A percentile compares a stretch with the other conserved stretches of the same genome.
Evolutionary conservation across 1,284 basidiomycete genomes (phyloP).

Genomic region (Papiliotrema laurentii): DNA sequence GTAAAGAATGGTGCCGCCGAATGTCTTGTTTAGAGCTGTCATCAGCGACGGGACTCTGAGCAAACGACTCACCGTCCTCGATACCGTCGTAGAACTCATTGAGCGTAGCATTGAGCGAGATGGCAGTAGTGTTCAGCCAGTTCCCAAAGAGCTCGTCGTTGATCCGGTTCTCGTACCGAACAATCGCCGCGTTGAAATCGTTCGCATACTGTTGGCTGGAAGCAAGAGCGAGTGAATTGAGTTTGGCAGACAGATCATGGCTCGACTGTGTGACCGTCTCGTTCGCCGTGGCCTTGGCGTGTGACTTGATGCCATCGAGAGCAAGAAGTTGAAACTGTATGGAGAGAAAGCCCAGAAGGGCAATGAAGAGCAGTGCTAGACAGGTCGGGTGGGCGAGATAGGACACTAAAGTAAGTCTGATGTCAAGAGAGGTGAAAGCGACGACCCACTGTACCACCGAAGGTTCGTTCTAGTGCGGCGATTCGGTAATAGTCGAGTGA

Average conservation of each 20-base stretch:
- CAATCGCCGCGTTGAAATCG: constrained; percentile 67
- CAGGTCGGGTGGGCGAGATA: constrained; percentile 89
- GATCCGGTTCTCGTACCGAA: constrained; percentile 64
- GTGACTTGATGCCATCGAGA: constrained; percentile 62
- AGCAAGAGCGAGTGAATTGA: constrained; percentile 75
- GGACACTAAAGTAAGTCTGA: constrained; percentile 51
- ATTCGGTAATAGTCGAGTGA: constrained; percentile 17
- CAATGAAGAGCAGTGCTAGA: constrained; percentile 81
- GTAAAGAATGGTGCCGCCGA: constrained; percentile 76
- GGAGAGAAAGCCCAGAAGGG: constrained; percentile 82
- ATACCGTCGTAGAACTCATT: constrained; percentile 52
- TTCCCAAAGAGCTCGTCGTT: constrained; percentile 77
- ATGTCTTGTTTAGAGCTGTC: constrained; percentile 59
- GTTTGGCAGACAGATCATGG: constrained; percentile 63
- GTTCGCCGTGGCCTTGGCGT: constrained; percentile 59
- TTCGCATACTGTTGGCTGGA: constrained; percentile 72
- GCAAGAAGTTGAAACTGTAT: constrained; percentile 79
- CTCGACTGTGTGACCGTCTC: constrained; percentile 64
- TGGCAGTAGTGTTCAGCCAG: constrained; percentile 90
- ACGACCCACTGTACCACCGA: constrained; percentile 45
- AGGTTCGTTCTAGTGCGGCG: constrained; percentile 34
- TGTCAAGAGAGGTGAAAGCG: background rate
- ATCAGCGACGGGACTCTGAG: constrained; percentile 28
- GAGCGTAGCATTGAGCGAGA: constrained; percentile 65
- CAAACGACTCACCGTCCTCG: constrained; percentile 33